phyloP scores from a whole-genome alignment of 768 basidiomycete genomes.

The Austroboletus festivus region DNA sequence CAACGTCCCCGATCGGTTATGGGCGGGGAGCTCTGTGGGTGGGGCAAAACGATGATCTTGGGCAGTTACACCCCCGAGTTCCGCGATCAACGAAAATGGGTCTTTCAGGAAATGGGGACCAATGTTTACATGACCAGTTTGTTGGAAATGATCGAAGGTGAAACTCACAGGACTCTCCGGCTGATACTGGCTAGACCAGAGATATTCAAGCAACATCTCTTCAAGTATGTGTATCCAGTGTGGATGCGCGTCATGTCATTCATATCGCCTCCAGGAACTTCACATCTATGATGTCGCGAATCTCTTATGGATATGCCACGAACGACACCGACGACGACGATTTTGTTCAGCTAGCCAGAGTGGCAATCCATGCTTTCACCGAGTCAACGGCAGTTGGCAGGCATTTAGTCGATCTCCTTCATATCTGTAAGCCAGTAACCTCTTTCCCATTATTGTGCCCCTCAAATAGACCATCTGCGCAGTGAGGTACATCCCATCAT shows the following conservation, averaged over 20 bases:
- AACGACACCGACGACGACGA: conserved; percentile 35
- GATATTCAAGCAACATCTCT: background rate
- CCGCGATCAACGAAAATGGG: conserved; percentile 7
- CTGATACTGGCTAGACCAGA: conserved; percentile 3
- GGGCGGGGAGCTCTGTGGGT: conserved; percentile 10
- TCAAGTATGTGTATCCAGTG: background rate
- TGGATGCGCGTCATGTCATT: background rate
- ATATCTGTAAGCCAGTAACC: conserved; percentile 7
- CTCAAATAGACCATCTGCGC: background rate
- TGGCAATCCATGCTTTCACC: conserved; percentile 25
- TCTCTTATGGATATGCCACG: conserved; percentile 41
- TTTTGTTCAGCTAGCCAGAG: conserved; percentile 30
- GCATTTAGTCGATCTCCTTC: conserved; percentile 18
- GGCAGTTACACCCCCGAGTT: conserved; percentile 9
- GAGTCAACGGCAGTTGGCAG: background rate
- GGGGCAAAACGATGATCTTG: conserved; percentile 7
- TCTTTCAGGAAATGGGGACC: conserved; percentile 9
- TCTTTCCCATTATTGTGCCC: background rate
- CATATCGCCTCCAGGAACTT: conserved; percentile 6
- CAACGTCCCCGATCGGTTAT: conserved; percentile 10
- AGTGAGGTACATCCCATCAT: conserved; percentile 27
- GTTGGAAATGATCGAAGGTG: conserved; percentile 8
- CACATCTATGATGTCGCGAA: conserved; percentile 31
- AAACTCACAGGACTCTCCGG: conserved; percentile 5
- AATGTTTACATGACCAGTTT: conserved; percentile 5